A percentile compares a stretch with the other conserved stretches of the same genome.
Conservation (phyloP, 768 basidiomycete genomes). For the Pleurotus pulmonarius region DNA sequence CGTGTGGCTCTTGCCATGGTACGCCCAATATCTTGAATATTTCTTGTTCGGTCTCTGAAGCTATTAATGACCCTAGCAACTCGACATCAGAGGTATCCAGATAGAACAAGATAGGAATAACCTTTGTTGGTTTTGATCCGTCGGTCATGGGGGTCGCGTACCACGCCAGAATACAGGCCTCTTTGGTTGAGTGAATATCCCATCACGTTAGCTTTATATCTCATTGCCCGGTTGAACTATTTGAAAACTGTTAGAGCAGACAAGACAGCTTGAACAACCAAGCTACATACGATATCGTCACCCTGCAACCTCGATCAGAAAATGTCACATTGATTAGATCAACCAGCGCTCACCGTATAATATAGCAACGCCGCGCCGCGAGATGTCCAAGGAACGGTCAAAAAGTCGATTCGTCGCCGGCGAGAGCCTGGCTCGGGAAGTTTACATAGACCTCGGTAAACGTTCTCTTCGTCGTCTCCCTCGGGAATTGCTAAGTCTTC, state of each 20-base stretch:
- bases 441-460: conserved; percentile 80
- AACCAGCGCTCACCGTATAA: conserved; percentile 62
- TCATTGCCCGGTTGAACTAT: conserved; percentile 88
- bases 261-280: neutral
- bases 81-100: neutral
- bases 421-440: conserved; percentile 40
- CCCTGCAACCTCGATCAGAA: conserved; percentile 42
- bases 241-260: no score
- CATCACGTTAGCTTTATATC: conserved; percentile 75
- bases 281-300: conserved; percentile 75
- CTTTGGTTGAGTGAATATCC: conserved; percentile 88
- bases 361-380: conserved; percentile 89
- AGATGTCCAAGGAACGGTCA: conserved; percentile 74
- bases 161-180: conserved; percentile 70
- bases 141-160: conserved; percentile 64
- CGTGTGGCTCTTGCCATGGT: conserved; percentile 81
- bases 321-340: neutral
- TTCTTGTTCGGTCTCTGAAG: conserved; percentile 82
- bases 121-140: conserved; percentile 60
- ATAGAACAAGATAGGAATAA: conserved; percentile 20
- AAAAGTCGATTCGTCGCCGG: conserved; percentile 80
- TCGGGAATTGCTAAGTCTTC: conserved; percentile 77
- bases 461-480: conserved; percentile 61
- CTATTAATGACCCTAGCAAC: conserved; percentile 57
- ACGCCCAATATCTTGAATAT: conserved; percentile 78